Base-by-base conservation (phyloP, 768 basidiomycete species). In the Lenzites betulinus region DNA sequence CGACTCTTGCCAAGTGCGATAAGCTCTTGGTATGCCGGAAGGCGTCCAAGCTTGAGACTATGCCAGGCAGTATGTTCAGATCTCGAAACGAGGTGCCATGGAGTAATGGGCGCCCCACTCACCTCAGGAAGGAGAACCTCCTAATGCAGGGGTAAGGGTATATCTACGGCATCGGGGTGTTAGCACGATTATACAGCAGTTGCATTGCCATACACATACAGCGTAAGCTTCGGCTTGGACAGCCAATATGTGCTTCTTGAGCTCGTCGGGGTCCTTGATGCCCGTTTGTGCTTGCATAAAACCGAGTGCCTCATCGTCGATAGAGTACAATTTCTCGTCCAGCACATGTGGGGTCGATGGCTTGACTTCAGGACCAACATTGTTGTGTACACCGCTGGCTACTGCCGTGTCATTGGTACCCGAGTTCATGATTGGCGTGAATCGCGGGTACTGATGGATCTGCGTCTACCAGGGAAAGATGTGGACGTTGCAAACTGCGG, bases 1-100 rank as follows among this genome's bases (percentile, higher is more conserved):
- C 74, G 74, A n/a, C 74, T 70, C 42, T 59, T 68, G 4, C 75
- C 77, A 22, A 80, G 71, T 43, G 68, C 66, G 12, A 78, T 66
- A 16, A 75, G 54, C 23, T 60, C 43, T 7, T 49, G 26, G 49
- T 71, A 71, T 1, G 61, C 61, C 2, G 64, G 66, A 7, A 67
- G 55, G 2, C 63, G 54, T 6, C 64, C 51, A 13, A 70, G 59
- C 42, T 63, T 64, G 36, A 64, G 43, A n/a, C 69, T 71, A 39
- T 12, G n/a, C 5, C 15, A 3, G 13, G 28, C 12, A 22, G 3
- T 12, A 16, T 50, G 18, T 35, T 13, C 20, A n/a, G n/a, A n/a
- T 20, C 2, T 50, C 15, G 18, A 15, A 20, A 12, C 6, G 7
- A 9, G 28, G 6, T 20, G 38, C 1, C 7, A 22, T 3, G 18